Evolutionary conservation across 2,329 filamentous ascomycete species (phyloP).

Genomic region (Claviceps digitariae): DNA sequence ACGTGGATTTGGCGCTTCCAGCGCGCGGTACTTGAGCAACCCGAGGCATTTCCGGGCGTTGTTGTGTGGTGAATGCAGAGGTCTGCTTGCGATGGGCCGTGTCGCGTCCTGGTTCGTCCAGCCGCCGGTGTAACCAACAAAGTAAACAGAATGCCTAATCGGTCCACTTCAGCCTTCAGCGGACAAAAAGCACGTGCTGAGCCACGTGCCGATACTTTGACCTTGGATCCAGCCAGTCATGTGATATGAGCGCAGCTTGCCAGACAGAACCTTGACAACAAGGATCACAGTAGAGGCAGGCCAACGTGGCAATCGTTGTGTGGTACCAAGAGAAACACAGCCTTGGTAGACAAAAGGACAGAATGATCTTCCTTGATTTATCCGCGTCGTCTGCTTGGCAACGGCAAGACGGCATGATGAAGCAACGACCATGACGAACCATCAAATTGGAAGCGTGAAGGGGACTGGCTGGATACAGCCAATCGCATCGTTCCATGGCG

Average conservation of each 20-base stretch:
- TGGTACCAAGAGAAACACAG: not conserved
- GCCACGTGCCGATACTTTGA: not conserved
- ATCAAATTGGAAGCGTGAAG: no score
- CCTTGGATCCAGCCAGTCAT: slow-evolving; percentile 1
- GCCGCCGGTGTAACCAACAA: not conserved
- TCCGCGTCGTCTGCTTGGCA: not conserved
- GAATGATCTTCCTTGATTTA: no score
- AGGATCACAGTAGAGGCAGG: not conserved
- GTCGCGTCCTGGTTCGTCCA: slow-evolving; percentile 7
- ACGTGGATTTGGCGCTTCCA: slow-evolving; percentile 31
- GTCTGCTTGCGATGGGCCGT: not conserved
- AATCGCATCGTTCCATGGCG: not conserved
- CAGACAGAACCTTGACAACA: not conserved
- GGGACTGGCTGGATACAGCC: not conserved
- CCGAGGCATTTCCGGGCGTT: slow-evolving; percentile 36
- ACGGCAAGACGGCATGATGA: not conserved
- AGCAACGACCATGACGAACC: not conserved
- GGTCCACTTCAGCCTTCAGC: not conserved
- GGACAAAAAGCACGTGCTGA: not conserved
- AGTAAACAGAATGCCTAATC: slow-evolving; percentile 10
- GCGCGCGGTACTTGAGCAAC: slow-evolving; percentile 41
- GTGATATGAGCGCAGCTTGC: no score
- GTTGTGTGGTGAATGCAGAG: not conserved
- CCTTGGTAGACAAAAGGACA: no score
- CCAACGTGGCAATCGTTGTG: not conserved